Evolutionary conservation across 495 filamentous ascomycete genomes (phyloP), one percentile per base, ranked within the genome.

Genomic region (Penicillium verhagenii): DNA sequence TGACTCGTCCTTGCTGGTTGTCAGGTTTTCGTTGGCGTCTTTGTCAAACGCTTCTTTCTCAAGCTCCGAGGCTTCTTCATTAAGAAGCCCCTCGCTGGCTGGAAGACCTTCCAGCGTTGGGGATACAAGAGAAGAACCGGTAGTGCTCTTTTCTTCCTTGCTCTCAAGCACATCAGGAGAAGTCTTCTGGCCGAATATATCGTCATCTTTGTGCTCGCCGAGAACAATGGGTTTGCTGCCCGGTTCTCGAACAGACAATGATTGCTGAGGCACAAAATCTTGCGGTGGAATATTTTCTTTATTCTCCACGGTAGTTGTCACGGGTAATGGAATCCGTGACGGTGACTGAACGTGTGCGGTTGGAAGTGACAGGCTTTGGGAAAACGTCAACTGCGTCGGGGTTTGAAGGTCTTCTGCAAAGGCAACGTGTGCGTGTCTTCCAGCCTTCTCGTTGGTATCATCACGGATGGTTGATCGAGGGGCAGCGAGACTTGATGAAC

Each of bases 251-350:
- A 57, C 53, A 4, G 25, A 28, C 9, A 24, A 14, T 18, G 44
- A 39, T 0, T 25, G 49, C 8, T 48, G 39, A 33, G 51, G 44
- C 4, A 47, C 28, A 50, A 54, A 55, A 8, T n/a, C 42, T 0
- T 24, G 26, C 2, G 64, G 64, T 21, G 61, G 59, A 6, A 65
- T 54, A 11, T 65, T 67, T 25, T 67, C 64, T n/a, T 67, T 65
- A 23, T 62, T 53, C 16, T 65, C 53, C 8, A 42, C 21, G 13
- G 45, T 28, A 3, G 53, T 37, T 9, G 50, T 31, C 37, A n/a
- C 20, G 35, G 53, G 53, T n/a, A 57, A 44, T 25, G 61, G 25
- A 4, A 47, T 37, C 6, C 37, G 43, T 25, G 49, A 18, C n/a
- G 61, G 49, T 1, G 53, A 57, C 2, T 35, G n/a, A 4, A 51